Conservation (phyloP, 2,329 filamentous ascomycete species). For the Boeremia lycopersici region DNA sequence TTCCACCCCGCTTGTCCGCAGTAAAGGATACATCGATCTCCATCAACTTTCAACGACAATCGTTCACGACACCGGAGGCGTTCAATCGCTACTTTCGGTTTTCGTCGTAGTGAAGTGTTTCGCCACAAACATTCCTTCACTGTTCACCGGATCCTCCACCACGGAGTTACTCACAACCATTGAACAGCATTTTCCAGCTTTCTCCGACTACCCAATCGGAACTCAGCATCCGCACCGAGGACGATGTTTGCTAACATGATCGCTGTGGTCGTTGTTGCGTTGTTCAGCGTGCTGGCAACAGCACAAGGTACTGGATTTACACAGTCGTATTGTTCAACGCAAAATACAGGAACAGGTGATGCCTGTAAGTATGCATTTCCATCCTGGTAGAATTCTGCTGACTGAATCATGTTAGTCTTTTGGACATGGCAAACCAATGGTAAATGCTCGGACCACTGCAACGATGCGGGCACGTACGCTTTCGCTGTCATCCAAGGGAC, state of each 20-base stretch:
- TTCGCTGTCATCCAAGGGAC: slow-evolving; percentile 71
- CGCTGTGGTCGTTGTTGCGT: slow-evolving; percentile 24
- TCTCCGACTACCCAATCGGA: background rate
- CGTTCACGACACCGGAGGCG: slow-evolving; percentile 24
- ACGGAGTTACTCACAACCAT: slow-evolving; percentile 3
- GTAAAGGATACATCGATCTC: slow-evolving; percentile 2
- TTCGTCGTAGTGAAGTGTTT: slow-evolving; percentile 13
- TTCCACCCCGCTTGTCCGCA: slow-evolving; percentile 9
- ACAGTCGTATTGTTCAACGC: slow-evolving; percentile 52
- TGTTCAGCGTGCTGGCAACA: slow-evolving; percentile 18
- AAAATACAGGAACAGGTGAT: slow-evolving; percentile 49
- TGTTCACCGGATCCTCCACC: background rate
- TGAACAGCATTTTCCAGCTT: background rate
- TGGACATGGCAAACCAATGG: slow-evolving; percentile 68
- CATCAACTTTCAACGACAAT: slow-evolving; percentile 7
- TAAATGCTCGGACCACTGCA: slow-evolving; percentile 67
- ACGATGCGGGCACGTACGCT: slow-evolving; percentile 57
- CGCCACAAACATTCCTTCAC: slow-evolving; percentile 17
- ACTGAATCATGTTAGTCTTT: slow-evolving; percentile 23
- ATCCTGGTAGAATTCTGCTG: background rate
- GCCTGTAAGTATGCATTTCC: slow-evolving; percentile 40
- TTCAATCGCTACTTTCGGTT: slow-evolving; percentile 31
- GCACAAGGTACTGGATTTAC: slow-evolving; percentile 22
- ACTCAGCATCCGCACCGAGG: background rate
- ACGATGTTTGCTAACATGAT: slow-evolving; percentile 23